Percentiles rank a stretch among this genome's conserved stretches.
Conservation (phyloP, 1,139 yeast genomes). For the Insectozyma bohioensis region DNA sequence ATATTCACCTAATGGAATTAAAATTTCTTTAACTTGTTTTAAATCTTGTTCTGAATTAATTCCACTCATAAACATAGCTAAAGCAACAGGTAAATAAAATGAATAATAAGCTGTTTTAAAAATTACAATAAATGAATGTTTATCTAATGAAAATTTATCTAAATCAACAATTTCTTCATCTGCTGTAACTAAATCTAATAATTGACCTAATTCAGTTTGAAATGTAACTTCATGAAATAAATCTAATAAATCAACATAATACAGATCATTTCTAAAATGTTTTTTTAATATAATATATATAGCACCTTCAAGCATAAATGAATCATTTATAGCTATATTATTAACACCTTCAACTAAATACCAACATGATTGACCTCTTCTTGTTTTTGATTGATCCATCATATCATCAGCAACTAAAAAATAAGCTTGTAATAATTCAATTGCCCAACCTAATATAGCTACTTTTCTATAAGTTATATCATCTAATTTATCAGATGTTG, state of each 20-base stretch:
- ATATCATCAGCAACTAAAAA: slow-evolving; percentile 98
- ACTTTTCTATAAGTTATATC: slow-evolving; percentile 76
- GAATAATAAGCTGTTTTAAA: slow-evolving; percentile 98
- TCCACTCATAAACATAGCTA: slow-evolving; percentile 94
- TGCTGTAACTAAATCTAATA: slow-evolving; percentile 92
- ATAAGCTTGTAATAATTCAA: slow-evolving; percentile 93
- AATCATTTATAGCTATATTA: slow-evolving; percentile 93
- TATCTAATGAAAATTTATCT: slow-evolving; percentile 77
- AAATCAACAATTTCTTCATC: slow-evolving; percentile 94
- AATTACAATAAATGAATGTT: slow-evolving; percentile 93
- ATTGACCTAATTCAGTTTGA: slow-evolving; percentile 97
- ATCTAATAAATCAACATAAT: slow-evolving; percentile 88
- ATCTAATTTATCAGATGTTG: slow-evolving; percentile 56
- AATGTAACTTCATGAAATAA: slow-evolving; percentile 92
- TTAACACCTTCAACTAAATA: slow-evolving; percentile 78
- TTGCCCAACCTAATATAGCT: slow-evolving; percentile 93
- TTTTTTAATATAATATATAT: slow-evolving; percentile 86
- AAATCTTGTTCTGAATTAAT: slow-evolving; percentile 67
- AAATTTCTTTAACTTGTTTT: slow-evolving; percentile 82
- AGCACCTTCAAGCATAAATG: slow-evolving; percentile 96
- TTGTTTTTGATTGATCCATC: slow-evolving; percentile 96
- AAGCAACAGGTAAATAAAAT: slow-evolving; percentile 95
- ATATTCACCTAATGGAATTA: slow-evolving; percentile 95
- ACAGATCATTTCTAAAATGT: slow-evolving; percentile 77
- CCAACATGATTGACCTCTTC: slow-evolving; percentile 99